A percentile compares a stretch with the other conserved stretches of the same genome.
Conservation (phyloP, 306 rosid species). For the Psophocarpus tetragonolobus region DNA sequence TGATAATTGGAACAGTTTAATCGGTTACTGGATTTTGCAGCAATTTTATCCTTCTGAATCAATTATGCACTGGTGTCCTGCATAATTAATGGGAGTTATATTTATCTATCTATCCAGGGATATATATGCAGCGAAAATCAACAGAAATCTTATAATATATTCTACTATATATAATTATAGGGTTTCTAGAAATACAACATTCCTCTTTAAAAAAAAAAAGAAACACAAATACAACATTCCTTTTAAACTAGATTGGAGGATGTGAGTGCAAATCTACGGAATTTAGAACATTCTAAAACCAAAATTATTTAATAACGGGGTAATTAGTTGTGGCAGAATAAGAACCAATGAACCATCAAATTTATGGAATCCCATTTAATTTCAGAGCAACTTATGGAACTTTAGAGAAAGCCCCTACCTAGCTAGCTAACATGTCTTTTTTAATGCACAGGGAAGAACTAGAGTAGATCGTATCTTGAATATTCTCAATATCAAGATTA, state of each 20-base stretch:
- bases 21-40: not conserved
- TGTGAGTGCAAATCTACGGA: conserved; percentile 1
- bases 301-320: not conserved
- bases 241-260: conserved; percentile 21
- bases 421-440: conserved; percentile 22
- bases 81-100: not conserved
- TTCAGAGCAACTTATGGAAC: conserved; percentile 23
- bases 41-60: not conserved
- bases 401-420: conserved; percentile 33
- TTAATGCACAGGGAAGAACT: conserved; percentile 11
- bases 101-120: not conserved
- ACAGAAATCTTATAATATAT: not conserved
- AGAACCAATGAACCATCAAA: conserved; percentile 33
- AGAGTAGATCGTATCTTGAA: conserved; percentile 25
- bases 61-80: not conserved
- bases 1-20: not conserved
- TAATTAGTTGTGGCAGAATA: conserved; percentile 29
- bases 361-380: conserved; percentile 33
- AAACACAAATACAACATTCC: conserved; percentile 8
- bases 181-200: conserved; percentile 8
- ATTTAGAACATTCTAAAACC: conserved; percentile 21
- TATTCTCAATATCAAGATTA: conserved; percentile 24
- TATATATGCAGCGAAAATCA: not conserved
- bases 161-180: not conserved
- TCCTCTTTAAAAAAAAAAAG: too few relatives aligned